A percentile compares a stretch with the other conserved stretches of the same genome.
Evolutionary conservation across 352 stramenopile genomes (phyloP).

Genomic region (Peronospora tabacina): DNA sequence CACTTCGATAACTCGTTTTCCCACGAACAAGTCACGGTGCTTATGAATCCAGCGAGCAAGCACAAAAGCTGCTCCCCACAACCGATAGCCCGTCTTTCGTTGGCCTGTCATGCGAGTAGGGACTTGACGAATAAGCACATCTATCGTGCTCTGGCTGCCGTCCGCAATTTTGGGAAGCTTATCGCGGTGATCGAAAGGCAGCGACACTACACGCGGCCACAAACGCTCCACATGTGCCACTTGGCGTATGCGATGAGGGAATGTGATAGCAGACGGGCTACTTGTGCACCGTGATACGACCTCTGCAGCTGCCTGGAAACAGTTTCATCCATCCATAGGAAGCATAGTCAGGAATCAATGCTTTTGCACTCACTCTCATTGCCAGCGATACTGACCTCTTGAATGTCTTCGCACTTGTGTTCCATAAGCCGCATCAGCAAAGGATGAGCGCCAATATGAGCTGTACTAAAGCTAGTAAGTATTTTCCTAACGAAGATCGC

Average conservation of each 20-base stretch:
- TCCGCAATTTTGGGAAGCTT: constrained; percentile 16
- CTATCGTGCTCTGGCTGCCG: constrained; percentile 21
- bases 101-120: constrained; percentile 79
- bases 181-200: constrained; percentile 62
- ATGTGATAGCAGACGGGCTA: constrained; percentile 58
- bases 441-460: constrained; percentile 53
- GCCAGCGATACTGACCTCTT: constrained; percentile 38
- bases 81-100: constrained; percentile 76
- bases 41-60: constrained; percentile 77
- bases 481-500: not conserved
- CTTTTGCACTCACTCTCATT: not conserved
- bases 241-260: constrained; percentile 53
- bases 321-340: not conserved
- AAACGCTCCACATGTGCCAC: constrained; percentile 48
- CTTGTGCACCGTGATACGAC: constrained; percentile 60
- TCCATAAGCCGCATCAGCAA: constrained; percentile 74
- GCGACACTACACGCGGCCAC: constrained; percentile 42
- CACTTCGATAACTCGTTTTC: constrained; percentile 72
- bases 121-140: constrained; percentile 76
- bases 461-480: constrained; percentile 19
- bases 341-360: not conserved
- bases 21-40: constrained; percentile 61
- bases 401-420: constrained; percentile 62
- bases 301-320: constrained; percentile 44
- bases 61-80: constrained; percentile 78